phyloP scores from a whole-genome alignment of 1,284 basidiomycete genomes.

The Papiliotrema fonsecae region DNA sequence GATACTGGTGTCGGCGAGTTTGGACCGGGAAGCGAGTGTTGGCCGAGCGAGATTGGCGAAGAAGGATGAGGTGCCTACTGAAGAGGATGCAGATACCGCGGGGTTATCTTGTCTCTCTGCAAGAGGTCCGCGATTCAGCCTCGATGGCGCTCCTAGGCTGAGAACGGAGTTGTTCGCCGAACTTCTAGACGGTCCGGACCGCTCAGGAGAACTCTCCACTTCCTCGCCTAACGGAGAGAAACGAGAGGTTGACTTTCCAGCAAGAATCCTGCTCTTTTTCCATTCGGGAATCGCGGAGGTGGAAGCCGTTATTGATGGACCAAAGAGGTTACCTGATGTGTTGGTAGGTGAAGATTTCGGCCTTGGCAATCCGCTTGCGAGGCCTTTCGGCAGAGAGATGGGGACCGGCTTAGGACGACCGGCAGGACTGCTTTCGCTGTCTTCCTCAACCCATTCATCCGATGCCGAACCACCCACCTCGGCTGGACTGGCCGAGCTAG shows the following conservation, averaged over 20 bases:
- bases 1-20: too few relatives aligned
- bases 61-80: background rate
- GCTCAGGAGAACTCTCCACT: background rate
- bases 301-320: background rate
- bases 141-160: background rate
- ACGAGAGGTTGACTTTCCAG: slow-evolving; percentile 11
- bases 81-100: background rate
- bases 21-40: background rate
- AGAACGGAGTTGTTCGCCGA: background rate
- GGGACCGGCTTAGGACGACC: background rate
- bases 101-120: background rate
- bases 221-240: slow-evolving; percentile 1
- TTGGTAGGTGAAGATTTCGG: background rate
- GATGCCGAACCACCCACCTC: background rate
- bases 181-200: background rate
- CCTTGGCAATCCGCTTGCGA: background rate
- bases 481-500: background rate
- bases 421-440: background rate
- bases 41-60: background rate
- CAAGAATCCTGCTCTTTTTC: slow-evolving; percentile 21
- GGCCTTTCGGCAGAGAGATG: background rate
- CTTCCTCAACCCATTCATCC: slow-evolving; percentile 3
- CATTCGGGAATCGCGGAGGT: slow-evolving; percentile 13
- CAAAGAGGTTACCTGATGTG: background rate
- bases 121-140: background rate